phyloP scores from a whole-genome alignment of 331 rosid species.

The Acacia pycnantha region DNA sequence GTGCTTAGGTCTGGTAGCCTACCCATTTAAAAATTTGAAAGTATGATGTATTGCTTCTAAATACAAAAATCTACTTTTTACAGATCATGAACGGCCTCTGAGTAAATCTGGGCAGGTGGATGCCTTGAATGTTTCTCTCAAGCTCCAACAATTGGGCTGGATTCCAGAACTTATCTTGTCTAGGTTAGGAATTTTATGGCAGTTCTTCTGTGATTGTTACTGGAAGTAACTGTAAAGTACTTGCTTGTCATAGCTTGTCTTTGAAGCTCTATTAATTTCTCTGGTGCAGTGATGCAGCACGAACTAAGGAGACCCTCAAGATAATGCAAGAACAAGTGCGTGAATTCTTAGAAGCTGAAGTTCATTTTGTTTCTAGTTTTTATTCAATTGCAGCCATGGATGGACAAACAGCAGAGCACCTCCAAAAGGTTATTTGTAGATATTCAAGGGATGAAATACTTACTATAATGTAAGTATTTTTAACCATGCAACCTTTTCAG shows the following conservation, averaged over 20 bases:
- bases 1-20: not conserved
- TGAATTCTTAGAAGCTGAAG: conserved; percentile 73
- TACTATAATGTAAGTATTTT: conserved; percentile 74
- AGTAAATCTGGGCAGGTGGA: conserved; percentile 77
- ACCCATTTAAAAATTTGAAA: conserved; percentile 5
- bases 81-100: conserved; percentile 95
- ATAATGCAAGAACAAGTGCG: conserved; percentile 82
- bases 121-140: conserved; percentile 63
- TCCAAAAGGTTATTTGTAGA: conserved; percentile 69
- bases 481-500: conserved; percentile 12
- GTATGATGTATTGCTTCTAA: conserved; percentile 11
- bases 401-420: conserved; percentile 98
- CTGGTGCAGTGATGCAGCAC: conserved; percentile 70
- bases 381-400: conserved; percentile 97
- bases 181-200: conserved; percentile 56
- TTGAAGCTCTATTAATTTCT: conserved; percentile 29
- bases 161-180: conserved; percentile 86
- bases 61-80: not conserved
- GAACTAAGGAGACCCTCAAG: conserved; percentile 81
- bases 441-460: conserved; percentile 74
- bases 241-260: not conserved
- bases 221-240: not conserved
- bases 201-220: not conserved
- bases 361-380: conserved; percentile 85
- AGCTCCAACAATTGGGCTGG: conserved; percentile 85